phyloP scores from a whole-genome alignment of 2,329 filamentous ascomycete species.

The Corynespora cassiicola region DNA sequence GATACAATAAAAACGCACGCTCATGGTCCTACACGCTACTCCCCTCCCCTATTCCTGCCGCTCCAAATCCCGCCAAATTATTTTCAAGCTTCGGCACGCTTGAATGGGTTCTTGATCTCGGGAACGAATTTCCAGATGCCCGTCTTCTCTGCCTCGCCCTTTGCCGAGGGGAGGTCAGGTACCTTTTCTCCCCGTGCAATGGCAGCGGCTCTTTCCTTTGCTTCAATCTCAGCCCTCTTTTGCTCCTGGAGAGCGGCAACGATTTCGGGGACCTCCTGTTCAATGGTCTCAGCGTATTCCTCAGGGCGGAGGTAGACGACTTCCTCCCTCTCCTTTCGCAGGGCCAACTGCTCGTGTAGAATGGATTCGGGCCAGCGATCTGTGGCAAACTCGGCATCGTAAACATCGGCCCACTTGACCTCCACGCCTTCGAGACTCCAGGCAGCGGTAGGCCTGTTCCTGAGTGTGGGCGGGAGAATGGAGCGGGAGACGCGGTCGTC shows the following conservation, averaged over 20 bases:
- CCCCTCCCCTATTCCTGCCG: too few species aligned
- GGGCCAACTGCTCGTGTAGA: slow-evolving; percentile 24
- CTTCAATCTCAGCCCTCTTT: slow-evolving; percentile 6
- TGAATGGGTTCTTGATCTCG: slow-evolving; percentile 24
- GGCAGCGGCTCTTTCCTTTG: too few species aligned
- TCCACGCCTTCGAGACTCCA: slow-evolving; percentile 33
- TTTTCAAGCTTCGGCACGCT: slow-evolving; percentile 18
- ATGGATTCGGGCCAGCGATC: slow-evolving; percentile 28
- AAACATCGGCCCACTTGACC: slow-evolving; percentile 42
- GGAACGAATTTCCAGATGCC: slow-evolving; percentile 21
- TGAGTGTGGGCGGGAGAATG: slow-evolving; percentile 27
- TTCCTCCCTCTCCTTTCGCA: slow-evolving; percentile 17
- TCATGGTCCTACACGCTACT: too few species aligned
- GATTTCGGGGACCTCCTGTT: slow-evolving; percentile 22
- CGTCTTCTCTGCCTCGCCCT: slow-evolving; percentile 13
- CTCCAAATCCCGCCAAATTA: too few species aligned
- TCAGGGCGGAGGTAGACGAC: slow-evolving; percentile 23
- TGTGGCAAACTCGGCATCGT: slow-evolving; percentile 36
- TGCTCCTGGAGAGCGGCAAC: slow-evolving; percentile 15
- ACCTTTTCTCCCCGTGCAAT: too few species aligned
- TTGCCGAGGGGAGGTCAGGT: too few species aligned
- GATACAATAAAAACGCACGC: too few species aligned
- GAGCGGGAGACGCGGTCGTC: slow-evolving; percentile 31
- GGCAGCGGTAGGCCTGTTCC: slow-evolving; percentile 21
- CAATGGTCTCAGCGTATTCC: slow-evolving; percentile 24